Base-by-base conservation (phyloP, 2,329 filamentous ascomycete genomes). In the Alternaria ventricosa region DNA sequence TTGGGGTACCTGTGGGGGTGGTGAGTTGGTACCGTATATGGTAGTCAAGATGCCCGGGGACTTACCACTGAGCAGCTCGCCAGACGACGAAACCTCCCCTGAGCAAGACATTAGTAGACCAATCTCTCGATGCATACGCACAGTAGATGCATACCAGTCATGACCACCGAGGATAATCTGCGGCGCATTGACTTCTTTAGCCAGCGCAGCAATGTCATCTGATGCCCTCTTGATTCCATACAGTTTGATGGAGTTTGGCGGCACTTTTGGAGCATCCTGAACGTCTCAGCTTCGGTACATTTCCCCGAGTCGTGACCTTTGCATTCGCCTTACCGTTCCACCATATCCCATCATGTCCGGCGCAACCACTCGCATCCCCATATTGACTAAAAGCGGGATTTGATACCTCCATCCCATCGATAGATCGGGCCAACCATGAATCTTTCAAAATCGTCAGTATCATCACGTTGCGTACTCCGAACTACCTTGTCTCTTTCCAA, bases 291-390 rank as follows among this genome's bases (percentile, higher is more conserved):
- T 6, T 53, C 11, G 23, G 30, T 22, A n/a, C n/a, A 8, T 8
- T 6, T 15, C 15, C 18, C 7, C 2, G 20, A 53, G 57, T 9
- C 33, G 47, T 41, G 45, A 10, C 6, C 27, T 57, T 9, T 43
- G 12, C 22, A 6, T 15, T 45, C 3, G 12, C 63, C 75, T 65
- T 78, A 87, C 90, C 25, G 92, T 96, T 62, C 88, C 87, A 25
- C 92, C 92, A 78, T 96, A 98, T 66, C 95, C 95, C 71, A 97
- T 87, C 85, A 94, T 90, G 80, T 97, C 93, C 0, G 93, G 92
- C 11, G 89, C 92, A 23, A 98, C 88, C 58, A 97, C 93, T 60
- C 91, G 88, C 68, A 95, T 87, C 22, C 90, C 91, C 60, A 93
- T 84, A 6, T 89, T 85, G 33, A 91, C 80, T 22, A 98, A 86